Evolutionary conservation across 2,329 filamentous ascomycete species (phyloP).

Genomic region (Metarhizium robertsii): DNA sequence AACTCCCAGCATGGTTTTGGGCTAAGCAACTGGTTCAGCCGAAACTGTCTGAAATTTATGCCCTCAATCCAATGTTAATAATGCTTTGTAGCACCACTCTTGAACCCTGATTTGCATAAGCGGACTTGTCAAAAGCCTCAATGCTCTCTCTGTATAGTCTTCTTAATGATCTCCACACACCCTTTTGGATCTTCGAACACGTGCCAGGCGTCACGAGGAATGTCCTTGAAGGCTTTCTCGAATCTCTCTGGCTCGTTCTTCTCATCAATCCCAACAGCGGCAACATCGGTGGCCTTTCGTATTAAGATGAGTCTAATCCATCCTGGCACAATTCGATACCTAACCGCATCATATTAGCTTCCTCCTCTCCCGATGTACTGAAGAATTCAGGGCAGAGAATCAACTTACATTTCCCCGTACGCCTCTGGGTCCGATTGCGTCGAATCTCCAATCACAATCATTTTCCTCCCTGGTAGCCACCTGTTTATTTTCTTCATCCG

Average conservation of each 20-base stretch:
- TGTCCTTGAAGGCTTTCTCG: constrained; percentile 67
- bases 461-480: constrained; percentile 70
- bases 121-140: too few relatives aligned
- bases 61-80: too few relatives aligned
- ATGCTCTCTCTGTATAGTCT: constrained; percentile 7
- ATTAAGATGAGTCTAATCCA: constrained; percentile 85
- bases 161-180: constrained; percentile 29
- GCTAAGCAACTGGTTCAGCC: too few relatives aligned
- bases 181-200: constrained; percentile 74
- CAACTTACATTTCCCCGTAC: constrained; percentile 66
- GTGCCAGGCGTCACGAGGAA: constrained; percentile 65
- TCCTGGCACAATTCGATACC: constrained; percentile 53
- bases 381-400: background rate
- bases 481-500: constrained; percentile 67
- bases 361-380: background rate
- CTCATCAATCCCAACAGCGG: constrained; percentile 57
- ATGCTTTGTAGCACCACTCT: background rate
- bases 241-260: constrained; percentile 71
- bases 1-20: too few relatives aligned
- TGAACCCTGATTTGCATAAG: background rate
- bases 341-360: constrained; percentile 17
- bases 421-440: constrained; percentile 88
- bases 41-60: too few relatives aligned
- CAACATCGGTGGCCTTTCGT: constrained; percentile 69
- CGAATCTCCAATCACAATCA: constrained; percentile 82